Evolutionary conservation across 768 basidiomycete genomes (phyloP).

Genomic region (Boletus pseudo-olivaceus): DNA sequence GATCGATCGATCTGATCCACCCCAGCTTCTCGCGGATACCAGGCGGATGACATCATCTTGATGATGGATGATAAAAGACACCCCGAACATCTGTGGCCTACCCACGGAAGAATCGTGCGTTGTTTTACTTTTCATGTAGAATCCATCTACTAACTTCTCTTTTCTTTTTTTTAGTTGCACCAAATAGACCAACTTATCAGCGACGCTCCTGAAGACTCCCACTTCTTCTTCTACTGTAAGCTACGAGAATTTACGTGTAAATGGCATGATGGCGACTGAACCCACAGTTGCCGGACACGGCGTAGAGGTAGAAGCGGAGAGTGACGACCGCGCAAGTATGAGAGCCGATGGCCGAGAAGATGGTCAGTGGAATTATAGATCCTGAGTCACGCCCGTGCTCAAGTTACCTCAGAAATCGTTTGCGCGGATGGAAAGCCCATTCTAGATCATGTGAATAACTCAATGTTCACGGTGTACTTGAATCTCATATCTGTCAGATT

Average conservation of each 20-base stretch:
- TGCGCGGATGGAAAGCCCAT: constrained; percentile 18
- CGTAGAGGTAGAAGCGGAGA: constrained; percentile 15
- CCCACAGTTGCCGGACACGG: constrained; percentile 23
- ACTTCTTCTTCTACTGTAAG: constrained; percentile 56
- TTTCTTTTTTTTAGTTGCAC: constrained; percentile 23
- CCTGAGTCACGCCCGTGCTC: not conserved
- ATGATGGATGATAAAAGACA: constrained; percentile 38
- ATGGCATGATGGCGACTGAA: not conserved
- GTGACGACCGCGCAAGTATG: constrained; percentile 25
- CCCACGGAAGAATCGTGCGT: constrained; percentile 43
- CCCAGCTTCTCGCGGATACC: constrained; percentile 38
- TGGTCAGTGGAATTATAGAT: constrained; percentile 32
- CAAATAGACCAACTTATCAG: constrained; percentile 42
- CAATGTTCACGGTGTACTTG: not conserved
- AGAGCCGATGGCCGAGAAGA: constrained; percentile 51
- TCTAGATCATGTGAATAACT: constrained; percentile 19
- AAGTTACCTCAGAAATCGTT: constrained; percentile 17
- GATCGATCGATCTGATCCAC: not conserved
- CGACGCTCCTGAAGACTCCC: constrained; percentile 42
- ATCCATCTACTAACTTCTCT: not conserved
- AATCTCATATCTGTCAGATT: constrained; percentile 7
- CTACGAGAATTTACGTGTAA: too few relatives aligned
- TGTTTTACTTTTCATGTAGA: not conserved
- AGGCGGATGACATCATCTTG: constrained; percentile 36
- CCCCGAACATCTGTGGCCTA: constrained; percentile 38